Evolutionary conservation across 371 early-diverging fungal genomes (phyloP).

Genomic region (Mortierella sp.): DNA sequence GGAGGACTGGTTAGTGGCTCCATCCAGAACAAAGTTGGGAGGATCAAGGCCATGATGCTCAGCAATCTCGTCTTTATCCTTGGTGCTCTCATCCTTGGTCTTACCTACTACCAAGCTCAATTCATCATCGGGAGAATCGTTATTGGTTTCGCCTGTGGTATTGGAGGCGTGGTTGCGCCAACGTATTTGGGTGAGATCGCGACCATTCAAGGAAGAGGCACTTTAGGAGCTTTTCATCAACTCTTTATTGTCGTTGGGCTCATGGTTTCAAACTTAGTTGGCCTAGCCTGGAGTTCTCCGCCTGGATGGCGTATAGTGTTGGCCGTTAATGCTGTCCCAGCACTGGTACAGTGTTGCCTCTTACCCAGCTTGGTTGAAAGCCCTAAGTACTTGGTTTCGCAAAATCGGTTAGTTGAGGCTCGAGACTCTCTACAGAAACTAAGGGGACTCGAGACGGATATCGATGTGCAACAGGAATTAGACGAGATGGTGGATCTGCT

Average conservation of each 20-base stretch:
- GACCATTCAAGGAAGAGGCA: constrained; percentile 79
- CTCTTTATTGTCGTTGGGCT: constrained; percentile 86
- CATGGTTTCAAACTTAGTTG: constrained; percentile 71
- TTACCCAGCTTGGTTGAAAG: constrained; percentile 82
- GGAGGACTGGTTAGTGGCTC: constrained; percentile 68
- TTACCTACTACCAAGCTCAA: constrained; percentile 69
- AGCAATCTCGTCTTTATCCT: constrained; percentile 75
- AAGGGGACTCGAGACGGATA: constrained; percentile 66
- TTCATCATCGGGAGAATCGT: constrained; percentile 87
- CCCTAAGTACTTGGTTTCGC: constrained; percentile 77
- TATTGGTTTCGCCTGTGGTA: constrained; percentile 87
- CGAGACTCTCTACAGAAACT: constrained; percentile 66
- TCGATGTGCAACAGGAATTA: constrained; percentile 63
- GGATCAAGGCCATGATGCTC: constrained; percentile 74
- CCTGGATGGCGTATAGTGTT: constrained; percentile 79
- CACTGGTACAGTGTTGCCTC: constrained; percentile 75
- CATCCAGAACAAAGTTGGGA: constrained; percentile 72
- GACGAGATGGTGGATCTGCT: constrained; percentile 67
- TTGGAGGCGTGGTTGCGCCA: constrained; percentile 82
- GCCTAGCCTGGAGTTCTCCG: constrained; percentile 67
- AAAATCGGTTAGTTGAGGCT: constrained; percentile 71
- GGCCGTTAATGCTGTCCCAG: constrained; percentile 72
- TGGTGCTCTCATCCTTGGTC: constrained; percentile 74
- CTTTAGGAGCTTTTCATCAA: constrained; percentile 79
- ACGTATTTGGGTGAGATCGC: constrained; percentile 88